A percentile compares a stretch with the other conserved stretches of the same genome.
These are phyloP conservation scores for Prasinococcaceae sp. DNA, from an alignment of 139 green algal genomes.

Conservation along the genomic window DNA sequence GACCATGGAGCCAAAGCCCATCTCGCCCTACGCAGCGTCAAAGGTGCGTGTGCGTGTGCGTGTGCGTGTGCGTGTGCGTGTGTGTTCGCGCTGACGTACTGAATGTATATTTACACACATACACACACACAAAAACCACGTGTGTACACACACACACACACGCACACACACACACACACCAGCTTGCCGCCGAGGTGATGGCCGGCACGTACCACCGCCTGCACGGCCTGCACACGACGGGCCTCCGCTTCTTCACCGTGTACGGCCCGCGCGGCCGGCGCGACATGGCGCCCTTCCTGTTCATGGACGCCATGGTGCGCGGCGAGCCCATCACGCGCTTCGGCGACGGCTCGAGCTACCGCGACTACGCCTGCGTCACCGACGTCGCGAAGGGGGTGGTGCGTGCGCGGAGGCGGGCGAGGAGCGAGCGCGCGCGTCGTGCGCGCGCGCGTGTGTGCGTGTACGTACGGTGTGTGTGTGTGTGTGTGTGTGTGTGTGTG, in stretches of 20 bases:
- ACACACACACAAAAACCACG: neutral
- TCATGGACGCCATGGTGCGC: neutral
- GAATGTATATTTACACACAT: too few species aligned
- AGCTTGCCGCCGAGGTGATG: conserved; percentile 8
- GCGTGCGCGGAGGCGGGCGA: too few species aligned
- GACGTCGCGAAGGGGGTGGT: neutral
- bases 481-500: neutral
- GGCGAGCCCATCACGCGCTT: conserved; percentile 11
- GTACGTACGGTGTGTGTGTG: neutral
- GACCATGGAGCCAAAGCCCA: neutral
- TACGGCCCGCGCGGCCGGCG: conserved; percentile 11
- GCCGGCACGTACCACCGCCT: neutral
- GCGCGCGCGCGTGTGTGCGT: neutral
- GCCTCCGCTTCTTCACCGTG: conserved; percentile 16
- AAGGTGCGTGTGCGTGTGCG: neutral
- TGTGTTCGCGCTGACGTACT: neutral
- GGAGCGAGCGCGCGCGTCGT: neutral
- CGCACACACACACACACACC: neutral
- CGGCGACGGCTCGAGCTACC: neutral
- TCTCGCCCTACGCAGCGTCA: neutral
- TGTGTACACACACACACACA: neutral
- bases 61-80: neutral
- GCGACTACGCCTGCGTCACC: neutral
- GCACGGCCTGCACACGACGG: neutral
- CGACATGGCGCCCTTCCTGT: conserved; percentile 9